Evolutionary conservation across 176 grass and related monocot genomes (phyloP), one percentile per base, ranked within the genome.

Genomic region (Typha latifolia): DNA sequence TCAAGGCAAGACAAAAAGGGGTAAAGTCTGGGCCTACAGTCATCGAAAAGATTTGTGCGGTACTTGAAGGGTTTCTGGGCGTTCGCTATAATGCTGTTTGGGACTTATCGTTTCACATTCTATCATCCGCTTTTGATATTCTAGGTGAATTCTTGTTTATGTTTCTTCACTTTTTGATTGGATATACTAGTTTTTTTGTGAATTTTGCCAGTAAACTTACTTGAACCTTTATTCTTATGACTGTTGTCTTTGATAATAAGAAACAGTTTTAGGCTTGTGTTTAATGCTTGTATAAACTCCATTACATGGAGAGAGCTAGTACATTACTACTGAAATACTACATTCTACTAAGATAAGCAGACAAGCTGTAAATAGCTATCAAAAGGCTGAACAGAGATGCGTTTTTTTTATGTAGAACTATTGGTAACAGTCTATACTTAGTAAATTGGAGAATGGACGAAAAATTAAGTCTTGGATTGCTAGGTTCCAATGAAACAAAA

Each of bases 31-130:
- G 81, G 8, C 83, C 93, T 15, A 92, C 85, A 8, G 47, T 85
- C 63, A 86, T 97, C 32, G 93, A 97, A 80, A 97, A 86, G 75
- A 91, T 97, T 67, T 97, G 93, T 88, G 82, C 70, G 62, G 86
- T 68, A 50, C 73, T 92, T 63, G 83, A 80, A 83, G 85, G 85
- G 15, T 80, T 97, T 55, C 78, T 97, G 66, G 68, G 85, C 71
- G 78, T 90, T 61, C 75, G 72, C 15, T 97, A 87, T 48, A 82
- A 53, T 82, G 80, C 80, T 14, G 79, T 90, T 23, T 97, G 85
- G 85, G 93, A 97, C 69, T 89, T 84, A 83, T 97, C 93, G 47
- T 97, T 97, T 82, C 66, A 72, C 59, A 49, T 92, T 27, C 87
- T 97, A 82, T 84, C 93, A 55, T 22, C 75, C 21, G 64, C 78